These are phyloP conservation scores for Betula pendula DNA, from an alignment of 306 rosid species.

Conservation along the genomic window DNA sequence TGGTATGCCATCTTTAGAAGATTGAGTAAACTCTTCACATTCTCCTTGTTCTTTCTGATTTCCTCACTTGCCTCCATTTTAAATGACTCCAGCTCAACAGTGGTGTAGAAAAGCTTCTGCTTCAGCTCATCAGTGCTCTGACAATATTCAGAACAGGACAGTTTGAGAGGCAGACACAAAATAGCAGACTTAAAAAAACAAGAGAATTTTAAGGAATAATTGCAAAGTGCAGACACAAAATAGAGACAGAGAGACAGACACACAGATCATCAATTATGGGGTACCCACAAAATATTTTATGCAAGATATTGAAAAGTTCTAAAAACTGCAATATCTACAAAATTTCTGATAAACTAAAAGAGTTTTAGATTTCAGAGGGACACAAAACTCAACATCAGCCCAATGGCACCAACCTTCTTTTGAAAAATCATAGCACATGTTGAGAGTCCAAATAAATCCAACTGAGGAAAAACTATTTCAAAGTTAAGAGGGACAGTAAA, in stretches of 20 bases:
- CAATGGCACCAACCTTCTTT: background rate
- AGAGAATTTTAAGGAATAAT: no score
- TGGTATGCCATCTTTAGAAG: constrained; percentile 40
- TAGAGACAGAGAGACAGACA: background rate
- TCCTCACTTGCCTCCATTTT: constrained; percentile 42
- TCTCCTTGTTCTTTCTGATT: constrained; percentile 40
- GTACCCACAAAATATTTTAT: background rate
- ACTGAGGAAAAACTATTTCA: constrained; percentile 16
- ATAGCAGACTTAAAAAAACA: no score
- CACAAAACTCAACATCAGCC: background rate
- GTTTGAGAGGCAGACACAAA: background rate
- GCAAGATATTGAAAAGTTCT: background rate
- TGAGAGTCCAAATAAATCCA: background rate
- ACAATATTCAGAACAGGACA: constrained; percentile 20
- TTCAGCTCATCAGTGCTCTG: constrained; percentile 55
- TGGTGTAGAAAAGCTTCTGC: constrained; percentile 40
- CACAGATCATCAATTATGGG: background rate
- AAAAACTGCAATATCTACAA: background rate
- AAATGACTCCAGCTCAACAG: constrained; percentile 41
- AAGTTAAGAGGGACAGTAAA: constrained; percentile 22
- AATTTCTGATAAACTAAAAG: background rate
- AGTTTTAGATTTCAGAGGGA: background rate
- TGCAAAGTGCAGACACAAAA: background rate
- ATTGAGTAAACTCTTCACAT: constrained; percentile 26
- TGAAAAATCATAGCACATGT: background rate